Evolutionary conservation across 73 alveolate species (phyloP).

Genomic region (Tetrahymena malaccensis): DNA sequence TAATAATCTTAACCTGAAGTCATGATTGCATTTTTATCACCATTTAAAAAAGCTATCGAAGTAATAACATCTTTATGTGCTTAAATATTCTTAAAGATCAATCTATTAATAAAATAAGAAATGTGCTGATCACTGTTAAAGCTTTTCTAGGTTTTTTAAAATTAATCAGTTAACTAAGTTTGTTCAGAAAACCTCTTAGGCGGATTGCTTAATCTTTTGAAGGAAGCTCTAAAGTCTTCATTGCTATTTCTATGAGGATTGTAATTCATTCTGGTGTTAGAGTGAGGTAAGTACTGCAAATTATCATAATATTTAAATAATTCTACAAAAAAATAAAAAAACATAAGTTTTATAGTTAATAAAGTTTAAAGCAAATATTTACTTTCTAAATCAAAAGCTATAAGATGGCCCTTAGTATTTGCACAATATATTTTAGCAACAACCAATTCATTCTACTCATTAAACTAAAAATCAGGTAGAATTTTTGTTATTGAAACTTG

Average conservation of each 20-base stretch:
- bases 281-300: background rate
- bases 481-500: background rate
- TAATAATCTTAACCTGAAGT: background rate
- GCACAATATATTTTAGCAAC: background rate
- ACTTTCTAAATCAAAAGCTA: background rate
- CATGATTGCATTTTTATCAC: background rate
- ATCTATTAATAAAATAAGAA: background rate
- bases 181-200: background rate
- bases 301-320: background rate
- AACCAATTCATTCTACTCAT: background rate
- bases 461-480: background rate
- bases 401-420: background rate
- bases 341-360: background rate
- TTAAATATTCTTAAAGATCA: background rate
- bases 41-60: background rate
- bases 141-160: background rate
- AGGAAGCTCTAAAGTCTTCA: background rate
- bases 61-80: background rate
- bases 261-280: background rate
- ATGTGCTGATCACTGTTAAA: background rate
- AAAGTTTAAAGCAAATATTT: background rate
- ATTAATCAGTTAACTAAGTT: background rate
- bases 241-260: background rate
- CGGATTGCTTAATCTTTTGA: background rate
- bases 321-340: background rate